Evolutionary conservation across 2,329 filamentous ascomycete species (phyloP).

Genomic region (Nemania abortiva): DNA sequence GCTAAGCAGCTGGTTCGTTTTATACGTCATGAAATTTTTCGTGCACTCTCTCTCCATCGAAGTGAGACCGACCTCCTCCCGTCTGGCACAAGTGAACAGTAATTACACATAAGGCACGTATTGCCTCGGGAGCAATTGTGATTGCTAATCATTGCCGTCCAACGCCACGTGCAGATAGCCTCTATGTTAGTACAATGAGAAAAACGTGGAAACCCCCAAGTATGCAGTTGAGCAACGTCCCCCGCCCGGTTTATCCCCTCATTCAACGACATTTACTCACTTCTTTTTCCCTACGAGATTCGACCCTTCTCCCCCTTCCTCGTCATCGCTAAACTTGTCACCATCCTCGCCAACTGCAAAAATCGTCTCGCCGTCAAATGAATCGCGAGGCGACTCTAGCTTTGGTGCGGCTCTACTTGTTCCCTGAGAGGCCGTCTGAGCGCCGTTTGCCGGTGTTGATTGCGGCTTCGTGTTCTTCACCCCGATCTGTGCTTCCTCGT

Average conservation of each 20-base stretch:
- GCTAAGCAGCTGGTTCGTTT: constrained; percentile 15
- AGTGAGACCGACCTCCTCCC: not conserved
- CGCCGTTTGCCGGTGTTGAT: constrained; percentile 36
- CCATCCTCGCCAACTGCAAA: constrained; percentile 91
- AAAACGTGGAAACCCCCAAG: constrained; percentile 29
- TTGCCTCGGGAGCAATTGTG: constrained; percentile 31
- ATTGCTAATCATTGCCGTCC: constrained; percentile 35
- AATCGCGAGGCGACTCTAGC: constrained; percentile 68
- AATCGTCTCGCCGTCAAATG: constrained; percentile 86
- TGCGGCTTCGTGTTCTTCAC: constrained; percentile 51
- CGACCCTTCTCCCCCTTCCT: constrained; percentile 67
- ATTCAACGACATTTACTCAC: constrained; percentile 37
- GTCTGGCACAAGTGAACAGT: constrained; percentile 19
- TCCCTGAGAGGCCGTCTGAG: constrained; percentile 40
- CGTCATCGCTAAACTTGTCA: constrained; percentile 86
- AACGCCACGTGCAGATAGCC: constrained; percentile 43
- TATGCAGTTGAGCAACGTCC: constrained; percentile 6
- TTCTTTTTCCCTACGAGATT: constrained; percentile 65
- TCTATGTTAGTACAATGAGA: constrained; percentile 46
- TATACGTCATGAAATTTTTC: constrained; percentile 11
- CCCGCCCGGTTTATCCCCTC: not conserved
- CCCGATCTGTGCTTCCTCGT: constrained; percentile 67
- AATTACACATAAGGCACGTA: constrained; percentile 30
- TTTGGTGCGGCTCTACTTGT: constrained; percentile 43
- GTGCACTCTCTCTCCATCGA: constrained; percentile 29